Evolutionary conservation across 208 protist species (phyloP), one percentile per base, ranked within the genome.

Genomic region (Plasmodiophora brassicae): DNA sequence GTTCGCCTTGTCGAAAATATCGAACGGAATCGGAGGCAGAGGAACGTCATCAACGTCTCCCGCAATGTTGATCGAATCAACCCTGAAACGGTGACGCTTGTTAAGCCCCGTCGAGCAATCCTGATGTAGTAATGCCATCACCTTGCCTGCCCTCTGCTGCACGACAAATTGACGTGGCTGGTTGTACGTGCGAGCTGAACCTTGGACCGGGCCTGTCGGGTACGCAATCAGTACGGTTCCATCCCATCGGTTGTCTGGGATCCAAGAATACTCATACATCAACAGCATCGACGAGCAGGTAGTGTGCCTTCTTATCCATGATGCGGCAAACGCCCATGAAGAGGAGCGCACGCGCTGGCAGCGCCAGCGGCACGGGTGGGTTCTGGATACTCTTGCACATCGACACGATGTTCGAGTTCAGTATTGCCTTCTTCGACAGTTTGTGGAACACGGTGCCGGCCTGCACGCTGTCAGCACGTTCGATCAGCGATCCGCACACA

Each of bases 251-350:
- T n/a, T n/a, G n/a, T n/a, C n/a, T n/a, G n/a, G n/a, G 14, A 78
- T 36, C 10, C 20, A n/a, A 5, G n/a, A 8, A 5, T 32, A 14
- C 32, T 44, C 65, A 32, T 5, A 78, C 65, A n/a, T 78, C 65
- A 5, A 38, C 41, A 36, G 65, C 65, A 78, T 78, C 65, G 5
- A 78, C 20, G 5, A 78, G 65, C 20, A 78, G 65, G 41, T 78
- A 78, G 10, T 38, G 32, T 8, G 65, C 65, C n/a, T 78, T 5
- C n/a, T 78, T 78, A 32, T 78, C 65, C 65, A 78, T 78, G n/a
- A 78, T 78, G 10, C 65, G 65, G n/a, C 65, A 78, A 5, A 78
- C 65, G 65, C 65, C 65, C 32, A 78, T n/a, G 41, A 78, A 78
- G 10, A 78, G n/a, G 10, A 44, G 65, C 32, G 65, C 65, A 44